phyloP scores from a whole-genome alignment of 2,329 filamentous ascomycete genomes.

The Remersonia thermophila region DNA sequence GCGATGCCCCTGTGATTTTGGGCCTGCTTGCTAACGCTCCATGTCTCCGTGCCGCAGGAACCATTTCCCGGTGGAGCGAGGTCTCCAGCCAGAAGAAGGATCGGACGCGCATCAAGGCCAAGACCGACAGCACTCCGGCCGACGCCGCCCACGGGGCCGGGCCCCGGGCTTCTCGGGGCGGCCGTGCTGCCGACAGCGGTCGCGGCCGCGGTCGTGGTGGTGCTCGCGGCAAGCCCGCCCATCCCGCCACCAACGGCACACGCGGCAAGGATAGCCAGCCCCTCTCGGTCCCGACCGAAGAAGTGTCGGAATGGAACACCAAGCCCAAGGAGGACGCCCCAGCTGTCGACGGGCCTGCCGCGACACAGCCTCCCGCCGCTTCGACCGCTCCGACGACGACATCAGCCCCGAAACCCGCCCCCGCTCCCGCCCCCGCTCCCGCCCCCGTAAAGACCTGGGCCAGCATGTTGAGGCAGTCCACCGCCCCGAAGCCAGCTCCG shows the following conservation, averaged over 20 bases:
- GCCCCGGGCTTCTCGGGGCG: constrained; percentile 33
- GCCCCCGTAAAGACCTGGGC: constrained; percentile 51
- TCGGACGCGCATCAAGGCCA: constrained; percentile 57
- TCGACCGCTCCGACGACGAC: constrained; percentile 23
- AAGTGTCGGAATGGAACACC: constrained; percentile 52
- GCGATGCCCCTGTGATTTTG: no score
- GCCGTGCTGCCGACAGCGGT: constrained; percentile 49
- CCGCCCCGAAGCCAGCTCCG: constrained; percentile 44
- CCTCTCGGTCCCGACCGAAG: constrained; percentile 56
- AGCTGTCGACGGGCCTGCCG: constrained; percentile 30
- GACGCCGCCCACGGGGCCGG: constrained; percentile 27
- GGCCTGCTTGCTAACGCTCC: no score
- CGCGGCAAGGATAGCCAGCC: constrained; percentile 42
- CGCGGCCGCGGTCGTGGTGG: constrained; percentile 48
- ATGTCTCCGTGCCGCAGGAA: constrained; percentile 36
- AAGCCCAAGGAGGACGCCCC: constrained; percentile 30
- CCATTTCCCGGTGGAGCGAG: constrained; percentile 73
- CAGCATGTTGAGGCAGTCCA: constrained; percentile 56
- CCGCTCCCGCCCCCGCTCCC: constrained; percentile 23
- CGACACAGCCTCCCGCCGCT: constrained; percentile 24
- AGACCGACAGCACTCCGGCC: constrained; percentile 42
- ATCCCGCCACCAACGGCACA: constrained; percentile 48
- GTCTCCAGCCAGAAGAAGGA: constrained; percentile 68
- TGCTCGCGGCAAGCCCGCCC: constrained; percentile 51
- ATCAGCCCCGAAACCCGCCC: constrained; percentile 13